These are phyloP conservation scores for Ogataea salicorniae DNA, from an alignment of 805 yeast species.

Conservation along the genomic window DNA sequence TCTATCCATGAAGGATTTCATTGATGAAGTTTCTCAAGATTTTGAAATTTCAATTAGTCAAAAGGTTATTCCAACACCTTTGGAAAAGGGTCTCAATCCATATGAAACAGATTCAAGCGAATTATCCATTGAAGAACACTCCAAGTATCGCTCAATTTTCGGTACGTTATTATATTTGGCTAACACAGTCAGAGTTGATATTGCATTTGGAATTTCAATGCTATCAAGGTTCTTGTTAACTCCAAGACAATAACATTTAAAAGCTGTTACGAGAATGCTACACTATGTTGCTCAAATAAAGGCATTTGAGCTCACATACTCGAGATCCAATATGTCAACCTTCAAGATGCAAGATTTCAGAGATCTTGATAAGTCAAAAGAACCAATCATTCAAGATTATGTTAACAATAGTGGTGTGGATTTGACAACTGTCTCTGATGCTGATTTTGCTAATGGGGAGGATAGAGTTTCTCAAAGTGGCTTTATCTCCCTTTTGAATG, in stretches of 20 bases:
- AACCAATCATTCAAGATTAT: too few species aligned
- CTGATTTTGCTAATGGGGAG: too few species aligned
- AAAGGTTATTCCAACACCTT: not conserved
- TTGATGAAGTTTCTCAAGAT: not conserved
- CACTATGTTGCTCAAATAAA: not conserved
- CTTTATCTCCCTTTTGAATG: too few species aligned
- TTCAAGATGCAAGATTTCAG: too few species aligned
- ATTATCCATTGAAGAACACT: not conserved
- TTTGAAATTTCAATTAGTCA: not conserved
- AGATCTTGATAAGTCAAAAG: too few species aligned
- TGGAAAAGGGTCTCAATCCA: too few species aligned
- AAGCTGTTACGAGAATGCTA: constrained; percentile 1
- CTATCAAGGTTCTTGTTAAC: not conserved
- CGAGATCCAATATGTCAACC: too few species aligned
- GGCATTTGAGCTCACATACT: too few species aligned
- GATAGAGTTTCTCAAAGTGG: too few species aligned
- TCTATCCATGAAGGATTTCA: not conserved
- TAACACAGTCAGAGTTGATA: constrained; percentile 6
- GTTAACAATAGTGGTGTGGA: too few species aligned
- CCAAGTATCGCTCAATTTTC: constrained; percentile 1
- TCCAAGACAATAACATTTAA: constrained; percentile 2
- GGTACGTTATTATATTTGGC: constrained; percentile 4
- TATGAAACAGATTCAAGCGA: not conserved
- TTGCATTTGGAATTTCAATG: constrained; percentile 1
- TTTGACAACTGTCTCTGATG: too few species aligned